Evolutionary conservation across 441 rosid genomes (phyloP).

Genomic region (Brassica hybrid): DNA sequence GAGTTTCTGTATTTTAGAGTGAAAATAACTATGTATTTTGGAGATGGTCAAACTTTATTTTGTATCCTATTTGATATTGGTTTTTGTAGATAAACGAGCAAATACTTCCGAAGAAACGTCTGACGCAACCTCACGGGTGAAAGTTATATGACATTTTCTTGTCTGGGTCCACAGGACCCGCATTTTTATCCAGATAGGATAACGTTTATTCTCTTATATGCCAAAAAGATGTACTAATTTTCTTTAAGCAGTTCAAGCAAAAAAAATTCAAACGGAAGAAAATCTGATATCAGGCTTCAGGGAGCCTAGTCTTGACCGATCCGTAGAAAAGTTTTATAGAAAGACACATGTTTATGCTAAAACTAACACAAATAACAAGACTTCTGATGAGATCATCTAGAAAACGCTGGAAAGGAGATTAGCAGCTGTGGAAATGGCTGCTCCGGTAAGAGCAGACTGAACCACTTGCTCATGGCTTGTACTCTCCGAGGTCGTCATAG

Average conservation of each 20-base stretch:
- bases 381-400: slow-evolving; percentile 36
- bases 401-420: slow-evolving; percentile 82
- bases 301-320: not conserved
- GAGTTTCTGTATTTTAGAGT: no score
- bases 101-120: not conserved
- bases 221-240: not conserved
- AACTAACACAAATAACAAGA: slow-evolving; percentile 4
- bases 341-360: not conserved
- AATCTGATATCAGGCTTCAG: not conserved
- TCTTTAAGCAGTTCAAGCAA: not conserved
- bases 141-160: not conserved
- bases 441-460: slow-evolving; percentile 92
- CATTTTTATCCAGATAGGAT: not conserved
- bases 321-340: not conserved
- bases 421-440: slow-evolving; percentile 86
- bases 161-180: not conserved
- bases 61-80: no score
- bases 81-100: not conserved
- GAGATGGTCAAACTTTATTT: no score
- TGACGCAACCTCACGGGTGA: not conserved
- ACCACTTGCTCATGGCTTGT: slow-evolving; percentile 81
- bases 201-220: not conserved
- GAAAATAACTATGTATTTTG: no score
- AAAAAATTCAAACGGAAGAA: not conserved
- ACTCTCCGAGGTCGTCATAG: slow-evolving; percentile 68